Evolutionary conservation across 2,329 filamentous ascomycete species (phyloP), one percentile per base, ranked within the genome.

Genomic region (Knoxdaviesia capensis): DNA sequence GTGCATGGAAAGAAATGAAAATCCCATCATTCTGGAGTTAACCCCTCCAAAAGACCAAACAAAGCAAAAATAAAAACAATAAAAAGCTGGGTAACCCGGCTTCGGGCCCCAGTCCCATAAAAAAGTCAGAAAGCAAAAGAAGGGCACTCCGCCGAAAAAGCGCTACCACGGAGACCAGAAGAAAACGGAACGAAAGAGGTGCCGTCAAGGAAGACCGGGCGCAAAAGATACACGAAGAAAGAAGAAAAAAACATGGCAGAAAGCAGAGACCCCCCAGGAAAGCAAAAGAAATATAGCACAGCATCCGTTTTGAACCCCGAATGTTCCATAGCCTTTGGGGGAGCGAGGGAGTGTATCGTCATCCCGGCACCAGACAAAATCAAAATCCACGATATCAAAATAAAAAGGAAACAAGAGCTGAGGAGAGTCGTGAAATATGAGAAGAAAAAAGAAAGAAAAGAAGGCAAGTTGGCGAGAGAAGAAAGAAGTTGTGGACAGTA

Each of bases 1-100:
- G 30, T 29, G 5, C 5, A 28, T 8, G 10, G 30, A 29, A 38
- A 38, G 38, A 40, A 46, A 46, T 31, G 29, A 36, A 45, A 46
- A 38, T 34, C 3, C 20, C 3, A 20, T 20, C 20, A 20, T 20
- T 20, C 20, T 3, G 3, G 20, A 20, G 20, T 20, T 20, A 20
- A 20, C 20, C 20, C 20, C 20, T 20, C 20, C 20, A 41, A 40
- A 47, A 41, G 28, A 34, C 6, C 10, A n/a, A 29, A 38, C 6
- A 38, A 8, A 38, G 8, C 28, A 9, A 38, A 39, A 28, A 47
- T 44, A 43, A 42, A 47, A 48, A 45, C 43, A 37, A 20, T 1
- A 37, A 5, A 8, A 6, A 1, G 2, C 7, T 36, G 35, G 35
- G 4, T 3, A 37, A 38, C 28, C 20, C 20, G 20, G 20, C 2